Conservation (phyloP, 345 rosid genomes). For the Citrus hindsii region DNA sequence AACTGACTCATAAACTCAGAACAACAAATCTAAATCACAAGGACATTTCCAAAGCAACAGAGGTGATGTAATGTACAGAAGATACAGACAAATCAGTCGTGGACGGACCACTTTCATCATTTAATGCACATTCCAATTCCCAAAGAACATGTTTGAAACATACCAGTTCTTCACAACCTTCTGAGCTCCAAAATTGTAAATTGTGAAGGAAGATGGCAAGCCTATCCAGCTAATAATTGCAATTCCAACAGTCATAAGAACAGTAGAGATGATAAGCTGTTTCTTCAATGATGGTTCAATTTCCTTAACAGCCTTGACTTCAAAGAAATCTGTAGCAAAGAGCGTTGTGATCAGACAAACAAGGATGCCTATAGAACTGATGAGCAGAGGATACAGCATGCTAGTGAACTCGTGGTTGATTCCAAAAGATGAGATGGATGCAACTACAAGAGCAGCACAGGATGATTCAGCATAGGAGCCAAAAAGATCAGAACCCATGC, state of each 20-base stretch:
- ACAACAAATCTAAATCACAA: neutral
- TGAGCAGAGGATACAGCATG: slow-evolving; percentile 56
- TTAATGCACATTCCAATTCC: neutral
- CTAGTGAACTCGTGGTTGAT: slow-evolving; percentile 62
- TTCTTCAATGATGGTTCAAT: slow-evolving; percentile 64
- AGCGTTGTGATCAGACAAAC: slow-evolving; percentile 68
- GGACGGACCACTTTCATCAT: neutral
- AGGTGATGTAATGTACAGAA: neutral
- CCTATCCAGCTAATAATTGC: slow-evolving; percentile 53
- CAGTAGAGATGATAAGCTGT: slow-evolving; percentile 67
- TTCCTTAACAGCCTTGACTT: slow-evolving; percentile 60
- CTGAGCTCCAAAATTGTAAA: slow-evolving; percentile 62
- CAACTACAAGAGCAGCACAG: slow-evolving; percentile 79
- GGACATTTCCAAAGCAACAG: neutral
- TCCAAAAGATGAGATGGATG: slow-evolving; percentile 72
- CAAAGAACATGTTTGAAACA: neutral
- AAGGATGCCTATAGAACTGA: slow-evolving; percentile 63
- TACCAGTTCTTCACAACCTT: slow-evolving; percentile 69
- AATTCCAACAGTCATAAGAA: slow-evolving; percentile 60
- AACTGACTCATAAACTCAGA: neutral
- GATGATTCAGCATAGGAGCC: slow-evolving; percentile 77
- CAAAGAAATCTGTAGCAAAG: slow-evolving; percentile 67
- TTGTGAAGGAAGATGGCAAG: slow-evolving; percentile 55
- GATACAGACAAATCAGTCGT: neutral
- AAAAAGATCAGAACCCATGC: slow-evolving; percentile 82